A percentile compares a stretch with the other conserved stretches of the same genome.
phyloP scores from a whole-genome alignment of 2,329 filamentous ascomycete genomes.

The Alternaria atra region DNA sequence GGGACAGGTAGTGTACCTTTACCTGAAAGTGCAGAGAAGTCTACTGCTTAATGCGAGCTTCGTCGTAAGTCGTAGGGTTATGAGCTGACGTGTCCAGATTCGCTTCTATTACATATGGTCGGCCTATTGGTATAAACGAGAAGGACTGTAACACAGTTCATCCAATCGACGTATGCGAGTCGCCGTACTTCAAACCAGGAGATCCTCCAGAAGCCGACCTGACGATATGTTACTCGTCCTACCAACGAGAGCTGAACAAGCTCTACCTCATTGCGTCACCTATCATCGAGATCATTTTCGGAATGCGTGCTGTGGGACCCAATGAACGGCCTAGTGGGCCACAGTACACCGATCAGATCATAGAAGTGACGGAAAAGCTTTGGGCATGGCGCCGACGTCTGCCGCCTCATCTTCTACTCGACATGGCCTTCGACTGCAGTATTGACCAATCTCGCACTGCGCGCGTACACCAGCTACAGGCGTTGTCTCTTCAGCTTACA shows the following conservation, averaged over 20 bases:
- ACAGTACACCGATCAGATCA: slow-evolving; percentile 26
- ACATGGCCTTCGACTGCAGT: slow-evolving; percentile 29
- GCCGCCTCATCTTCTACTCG: slow-evolving; percentile 32
- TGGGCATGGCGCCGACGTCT: slow-evolving; percentile 36
- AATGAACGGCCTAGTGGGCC: slow-evolving; percentile 10
- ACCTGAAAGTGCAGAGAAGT: not conserved
- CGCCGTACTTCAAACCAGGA: slow-evolving; percentile 33
- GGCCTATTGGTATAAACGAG: slow-evolving; percentile 55
- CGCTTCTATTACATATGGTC: slow-evolving; percentile 53
- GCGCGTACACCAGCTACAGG: slow-evolving; percentile 45
- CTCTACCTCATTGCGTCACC: slow-evolving; percentile 45
- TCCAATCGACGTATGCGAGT: slow-evolving; percentile 48
- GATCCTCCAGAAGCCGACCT: not conserved
- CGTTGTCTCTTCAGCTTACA: slow-evolving; percentile 55
- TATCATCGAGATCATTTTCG: slow-evolving; percentile 41
- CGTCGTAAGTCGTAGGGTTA: no score
- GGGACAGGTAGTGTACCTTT: slow-evolving; percentile 41
- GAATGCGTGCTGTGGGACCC: slow-evolving; percentile 19
- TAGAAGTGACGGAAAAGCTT: slow-evolving; percentile 28
- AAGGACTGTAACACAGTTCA: slow-evolving; percentile 52
- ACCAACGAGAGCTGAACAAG: slow-evolving; percentile 37
- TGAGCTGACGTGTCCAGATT: slow-evolving; percentile 33
- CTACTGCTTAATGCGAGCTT: not conserved
- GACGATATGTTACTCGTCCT: slow-evolving; percentile 21
- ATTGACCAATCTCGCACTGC: slow-evolving; percentile 13